These are phyloP conservation scores for Pisolithus microcarpus DNA, from an alignment of 768 basidiomycete genomes.

Conservation along the genomic window DNA sequence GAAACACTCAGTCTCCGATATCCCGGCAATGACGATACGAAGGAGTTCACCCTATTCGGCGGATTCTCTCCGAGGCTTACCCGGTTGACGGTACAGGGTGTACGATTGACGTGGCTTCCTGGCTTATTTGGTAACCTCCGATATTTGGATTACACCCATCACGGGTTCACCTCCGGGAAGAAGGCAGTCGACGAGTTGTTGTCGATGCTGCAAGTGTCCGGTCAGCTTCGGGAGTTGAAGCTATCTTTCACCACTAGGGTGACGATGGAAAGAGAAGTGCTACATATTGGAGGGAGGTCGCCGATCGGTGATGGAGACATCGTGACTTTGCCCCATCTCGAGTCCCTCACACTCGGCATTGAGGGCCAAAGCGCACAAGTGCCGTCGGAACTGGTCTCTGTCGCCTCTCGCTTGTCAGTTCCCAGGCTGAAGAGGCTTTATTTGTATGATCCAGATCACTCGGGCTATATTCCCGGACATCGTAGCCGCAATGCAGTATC, in stretches of 20 bases:
- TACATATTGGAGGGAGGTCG: slow-evolving; percentile 10
- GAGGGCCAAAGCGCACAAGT: slow-evolving; percentile 55
- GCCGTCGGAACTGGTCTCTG: slow-evolving; percentile 49
- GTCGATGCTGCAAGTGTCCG: slow-evolving; percentile 49
- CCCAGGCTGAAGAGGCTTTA: slow-evolving; percentile 43
- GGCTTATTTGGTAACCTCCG: slow-evolving; percentile 55
- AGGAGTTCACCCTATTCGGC: slow-evolving; percentile 58
- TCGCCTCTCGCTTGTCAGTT: slow-evolving; percentile 43
- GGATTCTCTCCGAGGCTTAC: slow-evolving; percentile 52
- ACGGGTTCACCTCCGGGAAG: slow-evolving; percentile 54
- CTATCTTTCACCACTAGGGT: slow-evolving; percentile 44
- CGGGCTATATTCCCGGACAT: background rate
- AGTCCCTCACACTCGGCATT: slow-evolving; percentile 42
- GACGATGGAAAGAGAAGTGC: slow-evolving; percentile 10
- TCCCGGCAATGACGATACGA: slow-evolving; percentile 61
- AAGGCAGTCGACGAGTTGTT: slow-evolving; percentile 53
- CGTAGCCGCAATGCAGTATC: slow-evolving; percentile 33
- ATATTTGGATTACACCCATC: slow-evolving; percentile 65
- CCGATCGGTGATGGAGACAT: slow-evolving; percentile 23
- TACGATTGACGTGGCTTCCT: slow-evolving; percentile 56
- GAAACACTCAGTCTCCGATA: slow-evolving; percentile 53
- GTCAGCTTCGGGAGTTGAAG: slow-evolving; percentile 44
- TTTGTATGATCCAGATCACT: slow-evolving; percentile 36
- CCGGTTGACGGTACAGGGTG: slow-evolving; percentile 53
- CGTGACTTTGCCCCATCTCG: slow-evolving; percentile 41